Evolutionary conservation across 2,329 filamentous ascomycete genomes (phyloP), one percentile per base, ranked within the genome.

Genomic region (Aspergillus floridensis): DNA sequence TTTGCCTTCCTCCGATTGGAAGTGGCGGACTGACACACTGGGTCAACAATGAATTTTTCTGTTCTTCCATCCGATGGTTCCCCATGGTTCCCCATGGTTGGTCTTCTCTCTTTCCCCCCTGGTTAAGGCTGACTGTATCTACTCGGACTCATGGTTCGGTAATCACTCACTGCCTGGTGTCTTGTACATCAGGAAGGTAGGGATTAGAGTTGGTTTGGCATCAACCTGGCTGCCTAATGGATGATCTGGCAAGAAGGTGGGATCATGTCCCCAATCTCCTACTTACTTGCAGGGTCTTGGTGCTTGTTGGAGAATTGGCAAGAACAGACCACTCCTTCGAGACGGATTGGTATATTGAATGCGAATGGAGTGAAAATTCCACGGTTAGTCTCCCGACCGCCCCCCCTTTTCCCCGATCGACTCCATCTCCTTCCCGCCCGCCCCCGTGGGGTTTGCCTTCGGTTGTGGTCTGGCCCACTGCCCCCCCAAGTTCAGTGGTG

Each of bases 1-100:
- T 48, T 60, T 58, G 59, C 59, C 59, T 53, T 56, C 56, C 51
- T 46, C 49, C 54, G 46, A 56, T 59, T 56, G 51, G 57, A 38
- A 26, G n/a, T 47, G 14, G 41, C 44, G 31, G 46, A 31, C 53
- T 38, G 51, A 16, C 53, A 47, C 24, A 41, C 26, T 31, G 52
- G 38, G 38, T 24, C 38, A 22, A 16, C 26, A 46, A 31, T 46
- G 38, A 44, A 19, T 55, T 54, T 38, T 46, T 38, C 52, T 47
- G 11, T 46, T 41, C 32, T 46, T 31, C 29, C 32, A 35, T 35
- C 26, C 49, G 5, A 35, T 35, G 29, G 11, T 21, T 51, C 10
- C 14, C 21, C n/a, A 22, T 21, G 49, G 35, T 52, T 22, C 22
- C 38, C 35, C 51, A 41, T 46, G 38, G 35, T 44, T 35, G 8